A percentile compares a stretch with the other conserved stretches of the same genome.
These are phyloP conservation scores for Dothidotthia symphoricarpi DNA, from an alignment of 2,329 filamentous ascomycete genomes.

Conservation along the genomic window DNA sequence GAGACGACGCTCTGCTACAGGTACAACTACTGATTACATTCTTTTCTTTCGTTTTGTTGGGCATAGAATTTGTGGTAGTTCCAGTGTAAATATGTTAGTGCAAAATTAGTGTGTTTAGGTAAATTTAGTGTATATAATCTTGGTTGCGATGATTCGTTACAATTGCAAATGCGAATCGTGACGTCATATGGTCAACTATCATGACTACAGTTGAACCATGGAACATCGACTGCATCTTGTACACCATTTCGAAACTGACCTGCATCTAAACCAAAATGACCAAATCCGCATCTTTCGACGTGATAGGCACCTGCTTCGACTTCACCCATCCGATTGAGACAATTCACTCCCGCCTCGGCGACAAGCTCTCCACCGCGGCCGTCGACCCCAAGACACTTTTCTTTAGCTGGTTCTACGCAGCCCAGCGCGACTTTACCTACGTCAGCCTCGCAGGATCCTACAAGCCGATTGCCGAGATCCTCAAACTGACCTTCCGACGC, in stretches of 20 bases:
- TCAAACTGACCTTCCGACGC: constrained; percentile 19
- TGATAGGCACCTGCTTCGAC: constrained; percentile 28
- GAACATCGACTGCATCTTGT: too few species aligned
- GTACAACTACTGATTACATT: constrained; percentile 34
- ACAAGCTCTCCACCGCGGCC: constrained; percentile 11
- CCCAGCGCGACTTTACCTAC: constrained; percentile 29
- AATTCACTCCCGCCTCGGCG: constrained; percentile 17
- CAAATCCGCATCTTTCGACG: constrained; percentile 25
- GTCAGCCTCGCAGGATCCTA: constrained; percentile 17
- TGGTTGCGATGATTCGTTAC: too few species aligned
- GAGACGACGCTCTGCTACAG: constrained; percentile 32
- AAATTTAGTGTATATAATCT: too few species aligned
- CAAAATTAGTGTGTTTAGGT: too few species aligned
- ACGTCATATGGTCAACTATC: too few species aligned
- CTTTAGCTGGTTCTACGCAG: constrained; percentile 30
- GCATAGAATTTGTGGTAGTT: too few species aligned
- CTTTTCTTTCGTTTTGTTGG: too few species aligned
- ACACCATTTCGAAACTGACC: too few species aligned
- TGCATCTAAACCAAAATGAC: too few species aligned
- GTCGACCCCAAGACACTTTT: constrained; percentile 25
- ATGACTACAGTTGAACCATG: too few species aligned
- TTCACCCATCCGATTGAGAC: constrained; percentile 18
- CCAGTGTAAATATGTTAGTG: too few species aligned
- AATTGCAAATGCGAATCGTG: too few species aligned
- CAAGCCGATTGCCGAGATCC: constrained; percentile 23